Evolutionary conservation across 176 grass and related monocot genomes (phyloP).

Genomic region (Tillandsia fasciculata): DNA sequence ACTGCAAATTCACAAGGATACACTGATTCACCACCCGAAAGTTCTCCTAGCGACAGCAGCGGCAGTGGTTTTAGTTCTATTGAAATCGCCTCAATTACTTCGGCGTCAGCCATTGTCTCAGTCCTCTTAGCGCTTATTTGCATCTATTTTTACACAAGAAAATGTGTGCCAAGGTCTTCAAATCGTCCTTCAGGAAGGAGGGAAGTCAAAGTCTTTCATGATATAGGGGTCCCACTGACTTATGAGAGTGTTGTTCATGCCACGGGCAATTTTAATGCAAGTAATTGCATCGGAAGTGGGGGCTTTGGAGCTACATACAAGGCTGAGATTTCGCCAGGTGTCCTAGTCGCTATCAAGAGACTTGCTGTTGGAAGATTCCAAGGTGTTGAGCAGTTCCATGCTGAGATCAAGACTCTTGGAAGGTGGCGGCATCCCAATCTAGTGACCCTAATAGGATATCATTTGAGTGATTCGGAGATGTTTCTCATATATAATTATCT

Average conservation of each 20-base stretch:
- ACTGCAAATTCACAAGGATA: constrained; percentile 12
- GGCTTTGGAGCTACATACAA: constrained; percentile 97
- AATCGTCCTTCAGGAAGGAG: constrained; percentile 42
- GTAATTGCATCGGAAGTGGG: constrained; percentile 92
- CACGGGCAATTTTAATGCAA: constrained; percentile 71
- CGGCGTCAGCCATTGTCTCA: constrained; percentile 82
- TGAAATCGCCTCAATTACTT: constrained; percentile 91
- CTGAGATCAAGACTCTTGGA: constrained; percentile 86
- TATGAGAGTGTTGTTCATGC: constrained; percentile 79
- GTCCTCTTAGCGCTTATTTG: constrained; percentile 73
- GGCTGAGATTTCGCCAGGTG: constrained; percentile 80
- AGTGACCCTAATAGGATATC: constrained; percentile 79
- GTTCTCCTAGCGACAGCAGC: constrained; percentile 12
- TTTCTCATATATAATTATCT: constrained; percentile 98
- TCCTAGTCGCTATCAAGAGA: constrained; percentile 89
- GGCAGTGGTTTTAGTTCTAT: constrained; percentile 63
- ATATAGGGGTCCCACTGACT: constrained; percentile 70
- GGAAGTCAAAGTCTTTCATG: constrained; percentile 74
- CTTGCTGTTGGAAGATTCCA: constrained; percentile 87
- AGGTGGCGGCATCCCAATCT: constrained; percentile 74
- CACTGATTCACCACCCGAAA: constrained; percentile 26
- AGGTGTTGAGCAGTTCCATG: constrained; percentile 85
- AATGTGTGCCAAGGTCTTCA: constrained; percentile 51
- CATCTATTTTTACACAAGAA: constrained; percentile 76
- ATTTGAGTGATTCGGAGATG: constrained; percentile 76